Evolutionary conservation across 768 basidiomycete genomes (phyloP), one percentile per base, ranked within the genome.

Genomic region (Paxillus ammoniavirescens): DNA sequence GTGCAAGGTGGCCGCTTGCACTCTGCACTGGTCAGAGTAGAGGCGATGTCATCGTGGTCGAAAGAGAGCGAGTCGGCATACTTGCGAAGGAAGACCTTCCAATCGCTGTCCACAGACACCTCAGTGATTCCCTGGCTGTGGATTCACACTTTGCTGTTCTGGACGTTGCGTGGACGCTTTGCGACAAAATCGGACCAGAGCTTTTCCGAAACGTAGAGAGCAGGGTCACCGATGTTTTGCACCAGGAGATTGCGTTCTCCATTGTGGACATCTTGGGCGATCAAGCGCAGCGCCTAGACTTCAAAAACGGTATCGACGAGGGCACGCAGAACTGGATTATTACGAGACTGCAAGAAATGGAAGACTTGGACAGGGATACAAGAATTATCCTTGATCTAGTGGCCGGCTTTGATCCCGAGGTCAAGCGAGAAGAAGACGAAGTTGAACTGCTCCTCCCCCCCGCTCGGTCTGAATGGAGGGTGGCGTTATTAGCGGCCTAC

Each of bases 381-480:
- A 77, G 80, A 47, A 75, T 75, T 44, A 77, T 79, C 31, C 78
- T 91, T 43, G 87, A 91, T 65, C 75, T 85, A 46, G 82, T 91
- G 49, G 87, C 86, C 40, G 84, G 82, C 28, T 82, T 88, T 61
- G 87, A 89, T 59, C 78, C 65, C 21, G 75, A 81, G 28, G 80
- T 91, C 55, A 93, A 93, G 68, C 73, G 74, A 57, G 91, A 93
- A 68, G 86, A 87, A 59, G 85, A 88, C 30, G 89, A 90, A 59
- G 77, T 79, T 15, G 83, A 82, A 44, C 58, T 75, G 14, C 75
- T 82, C 33, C 65, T 75, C 31, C 81, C 82, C 26, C 75, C 79
- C 49, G 73, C 80, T 35, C 72, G 74, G 38, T 84, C 86, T 14
- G 78, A 83, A 49, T 87, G 86, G 85, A 76, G 73, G 47, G 78